Evolutionary conservation across 1,139 yeast genomes (phyloP).

Genomic region (Candida smagusa): DNA sequence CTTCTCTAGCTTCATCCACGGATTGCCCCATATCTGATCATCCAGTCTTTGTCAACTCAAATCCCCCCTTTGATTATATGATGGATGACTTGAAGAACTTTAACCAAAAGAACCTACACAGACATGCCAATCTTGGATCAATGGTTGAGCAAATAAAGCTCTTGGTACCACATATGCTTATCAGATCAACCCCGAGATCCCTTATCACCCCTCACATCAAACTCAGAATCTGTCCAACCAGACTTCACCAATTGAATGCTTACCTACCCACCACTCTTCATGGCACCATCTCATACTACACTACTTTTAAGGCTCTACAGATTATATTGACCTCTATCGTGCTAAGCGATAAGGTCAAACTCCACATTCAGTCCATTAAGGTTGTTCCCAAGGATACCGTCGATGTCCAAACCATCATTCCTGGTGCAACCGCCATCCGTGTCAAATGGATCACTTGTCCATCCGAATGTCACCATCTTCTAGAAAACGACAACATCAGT

Average conservation of each 20-base stretch:
- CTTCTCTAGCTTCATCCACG: too few relatives aligned
- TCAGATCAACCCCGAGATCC: constrained; percentile 46
- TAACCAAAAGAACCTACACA: background rate
- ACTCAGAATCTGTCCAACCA: constrained; percentile 63
- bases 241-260: constrained; percentile 44
- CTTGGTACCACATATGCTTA: constrained; percentile 57
- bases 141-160: constrained; percentile 50
- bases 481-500: constrained; percentile 12
- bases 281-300: constrained; percentile 57
- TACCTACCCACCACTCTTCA: constrained; percentile 54
- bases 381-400: constrained; percentile 12
- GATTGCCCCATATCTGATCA: too few relatives aligned
- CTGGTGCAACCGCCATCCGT: constrained; percentile 49
- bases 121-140: constrained; percentile 56
- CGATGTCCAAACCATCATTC: constrained; percentile 33
- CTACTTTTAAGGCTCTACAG: constrained; percentile 54
- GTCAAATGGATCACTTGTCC: constrained; percentile 64
- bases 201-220: constrained; percentile 49
- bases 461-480: constrained; percentile 48
- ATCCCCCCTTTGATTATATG: too few relatives aligned
- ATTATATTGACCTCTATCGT: constrained; percentile 52
- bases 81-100: background rate
- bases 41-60: too few relatives aligned
- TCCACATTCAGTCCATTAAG: constrained; percentile 49
- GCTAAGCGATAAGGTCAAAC: constrained; percentile 44